Base-by-base conservation (phyloP, 1,139 yeast genomes). In the Geotrichum histeridarum region DNA sequence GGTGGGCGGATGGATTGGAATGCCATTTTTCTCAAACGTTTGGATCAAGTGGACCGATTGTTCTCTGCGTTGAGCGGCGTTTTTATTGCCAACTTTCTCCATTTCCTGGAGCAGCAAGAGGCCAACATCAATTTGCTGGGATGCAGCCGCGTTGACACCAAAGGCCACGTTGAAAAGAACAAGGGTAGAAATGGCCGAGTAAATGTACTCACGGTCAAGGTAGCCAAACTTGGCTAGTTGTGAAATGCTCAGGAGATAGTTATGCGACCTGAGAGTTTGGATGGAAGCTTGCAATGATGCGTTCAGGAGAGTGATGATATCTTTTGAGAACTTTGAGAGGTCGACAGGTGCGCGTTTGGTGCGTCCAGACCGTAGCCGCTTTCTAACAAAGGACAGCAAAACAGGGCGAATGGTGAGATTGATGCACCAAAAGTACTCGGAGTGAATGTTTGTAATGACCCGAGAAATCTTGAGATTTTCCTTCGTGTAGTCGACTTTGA, bases 211-310 rank as follows among this genome's bases (percentile, higher is more conserved):
- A 63, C 96, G 74, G 66, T 88, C 96, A 89, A 87, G 85, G 76
- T 90, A 87, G 0, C 95, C 95, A 71, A 86, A 87, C 42, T 85
- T 70, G 0, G 95, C 93, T 30, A 86, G 84, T 17, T 47, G 49
- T 60, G 85, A 84, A 55, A 83, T 85, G 12, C 46, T 30, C 9
- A 42, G 32, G 8, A 50, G 50, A n/a, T 44, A 32, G 5, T 42
- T 31, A 22, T 50, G 53, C 1, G 86, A 80, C 59, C 88, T 76
- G 44, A 88, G 82, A 0, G 93, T 83, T 64, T 86, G 86, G 48
- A 86, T 84, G 0, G 94, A 85, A 0, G 94, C 95, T 63, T 86
- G 93, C 67, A 87, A 81, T 0, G 95, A 85, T 2, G 94, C 86
- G 68, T 86, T 87, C 58, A 88, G 71, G 48, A 88, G 72, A 0